phyloP scores from a whole-genome alignment of 1,139 yeast species.

The Debaryomyces udenii region DNA sequence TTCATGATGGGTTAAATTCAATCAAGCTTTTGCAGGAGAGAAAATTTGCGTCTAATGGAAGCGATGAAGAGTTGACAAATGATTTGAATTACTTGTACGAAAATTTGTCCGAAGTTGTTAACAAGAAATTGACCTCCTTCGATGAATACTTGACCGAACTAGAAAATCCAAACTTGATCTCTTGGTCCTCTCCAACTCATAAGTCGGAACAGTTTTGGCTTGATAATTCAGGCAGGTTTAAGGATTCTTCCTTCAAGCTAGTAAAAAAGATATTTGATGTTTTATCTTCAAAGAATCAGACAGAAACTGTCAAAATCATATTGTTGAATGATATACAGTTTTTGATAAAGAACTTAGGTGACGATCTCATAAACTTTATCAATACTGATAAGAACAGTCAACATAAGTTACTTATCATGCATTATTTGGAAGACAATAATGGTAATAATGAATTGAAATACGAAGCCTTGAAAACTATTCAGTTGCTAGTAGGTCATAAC shows the following conservation, averaged over 20 bases:
- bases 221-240: constrained; percentile 76
- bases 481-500: constrained; percentile 78
- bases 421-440: constrained; percentile 66
- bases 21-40: constrained; percentile 74
- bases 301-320: constrained; percentile 38
- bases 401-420: constrained; percentile 76
- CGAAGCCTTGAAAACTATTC: constrained; percentile 94
- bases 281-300: constrained; percentile 28
- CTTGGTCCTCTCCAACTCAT: constrained; percentile 92
- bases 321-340: constrained; percentile 58
- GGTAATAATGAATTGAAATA: constrained; percentile 87
- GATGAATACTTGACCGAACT: constrained; percentile 91
- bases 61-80: constrained; percentile 82
- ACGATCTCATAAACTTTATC: constrained; percentile 74
- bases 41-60: constrained; percentile 72
- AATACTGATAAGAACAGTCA: constrained; percentile 61
- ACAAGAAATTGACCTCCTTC: constrained; percentile 77
- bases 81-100: constrained; percentile 66
- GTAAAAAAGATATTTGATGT: constrained; percentile 55
- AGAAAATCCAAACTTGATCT: constrained; percentile 71
- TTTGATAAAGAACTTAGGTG: constrained; percentile 46
- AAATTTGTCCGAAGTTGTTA: constrained; percentile 69
- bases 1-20: constrained; percentile 74
- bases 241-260: constrained; percentile 73
- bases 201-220: constrained; percentile 87